phyloP scores from a whole-genome alignment of 2,329 filamentous ascomycete genomes.

The Neopestalotiopsis sp. region DNA sequence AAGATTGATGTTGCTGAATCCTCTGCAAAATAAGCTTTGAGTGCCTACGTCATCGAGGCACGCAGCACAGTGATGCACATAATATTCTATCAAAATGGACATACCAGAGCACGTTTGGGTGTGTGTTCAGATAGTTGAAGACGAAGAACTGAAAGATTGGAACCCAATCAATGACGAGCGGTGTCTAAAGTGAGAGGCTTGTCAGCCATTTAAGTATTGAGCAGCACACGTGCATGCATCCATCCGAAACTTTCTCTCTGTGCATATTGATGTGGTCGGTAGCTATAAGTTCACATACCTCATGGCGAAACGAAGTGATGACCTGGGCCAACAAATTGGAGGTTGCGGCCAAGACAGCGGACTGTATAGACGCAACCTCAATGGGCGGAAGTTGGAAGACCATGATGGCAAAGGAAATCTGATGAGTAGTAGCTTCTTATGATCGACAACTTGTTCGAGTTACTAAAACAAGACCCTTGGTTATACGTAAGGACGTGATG shows the following conservation, averaged over 20 bases:
- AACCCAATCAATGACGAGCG: conserved; percentile 66
- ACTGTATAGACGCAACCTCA: conserved; percentile 66
- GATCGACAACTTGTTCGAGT: too few species aligned
- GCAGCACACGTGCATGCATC: background rate
- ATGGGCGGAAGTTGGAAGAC: conserved; percentile 51
- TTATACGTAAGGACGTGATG: background rate
- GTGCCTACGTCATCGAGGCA: background rate
- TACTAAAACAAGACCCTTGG: too few species aligned
- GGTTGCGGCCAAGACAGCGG: conserved; percentile 65
- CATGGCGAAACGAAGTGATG: conserved; percentile 64
- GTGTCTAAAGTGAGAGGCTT: conserved; percentile 46
- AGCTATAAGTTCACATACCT: conserved; percentile 48
- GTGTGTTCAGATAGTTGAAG: conserved; percentile 74
- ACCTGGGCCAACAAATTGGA: conserved; percentile 78
- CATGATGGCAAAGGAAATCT: conserved; percentile 30
- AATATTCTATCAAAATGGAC: conserved; percentile 24
- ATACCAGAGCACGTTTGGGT: conserved; percentile 84
- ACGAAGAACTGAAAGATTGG: conserved; percentile 78
- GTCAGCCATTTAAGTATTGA: background rate
- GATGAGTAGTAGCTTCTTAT: background rate
- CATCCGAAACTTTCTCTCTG: background rate
- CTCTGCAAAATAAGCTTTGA: background rate
- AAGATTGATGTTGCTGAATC: background rate
- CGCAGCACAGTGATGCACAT: background rate
- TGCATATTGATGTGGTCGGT: background rate